phyloP scores from a whole-genome alignment of 345 rosid genomes.

The Nephelium lappaceum region DNA sequence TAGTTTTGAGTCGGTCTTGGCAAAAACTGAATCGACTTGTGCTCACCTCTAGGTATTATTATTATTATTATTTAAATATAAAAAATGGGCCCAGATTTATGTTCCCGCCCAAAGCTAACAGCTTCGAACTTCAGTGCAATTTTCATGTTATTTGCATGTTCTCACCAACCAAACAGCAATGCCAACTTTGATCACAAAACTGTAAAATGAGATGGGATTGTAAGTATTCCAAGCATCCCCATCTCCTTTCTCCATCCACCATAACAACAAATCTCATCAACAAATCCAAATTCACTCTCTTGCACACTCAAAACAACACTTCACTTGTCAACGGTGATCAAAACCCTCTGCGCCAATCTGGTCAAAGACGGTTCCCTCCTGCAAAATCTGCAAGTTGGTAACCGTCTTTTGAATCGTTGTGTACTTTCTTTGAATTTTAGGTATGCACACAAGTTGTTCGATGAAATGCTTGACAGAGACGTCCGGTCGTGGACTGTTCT shows the following conservation, averaged over 20 bases:
- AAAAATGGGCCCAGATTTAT: too few relatives aligned
- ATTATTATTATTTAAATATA: too few relatives aligned
- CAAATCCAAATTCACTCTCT: neutral
- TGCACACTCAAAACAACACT: neutral
- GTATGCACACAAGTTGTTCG: slow-evolving; percentile 37
- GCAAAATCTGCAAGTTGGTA: slow-evolving; percentile 15
- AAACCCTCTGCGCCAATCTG: slow-evolving; percentile 26
- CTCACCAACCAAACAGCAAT: neutral
- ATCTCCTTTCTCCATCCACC: neutral
- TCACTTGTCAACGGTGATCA: neutral
- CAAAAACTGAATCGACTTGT: too few relatives aligned
- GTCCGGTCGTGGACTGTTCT: slow-evolving; percentile 52
- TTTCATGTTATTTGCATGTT: neutral
- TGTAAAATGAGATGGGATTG: neutral
- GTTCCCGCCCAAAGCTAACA: too few relatives aligned
- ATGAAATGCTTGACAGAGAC: slow-evolving; percentile 31
- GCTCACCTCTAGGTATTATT: slow-evolving; percentile 19
- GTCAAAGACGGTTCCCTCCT: slow-evolving; percentile 37
- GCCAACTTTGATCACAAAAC: too few relatives aligned
- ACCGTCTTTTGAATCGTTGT: slow-evolving; percentile 13
- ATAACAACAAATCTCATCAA: neutral
- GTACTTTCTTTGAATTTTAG: slow-evolving; percentile 11
- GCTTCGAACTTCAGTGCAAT: neutral
- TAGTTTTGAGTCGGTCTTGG: too few relatives aligned
- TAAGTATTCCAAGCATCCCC: neutral